Percentiles rank a stretch among this genome's conserved stretches.
Evolutionary conservation across 306 rosid genomes (phyloP).

Genomic region (Spatholobus suberectus): DNA sequence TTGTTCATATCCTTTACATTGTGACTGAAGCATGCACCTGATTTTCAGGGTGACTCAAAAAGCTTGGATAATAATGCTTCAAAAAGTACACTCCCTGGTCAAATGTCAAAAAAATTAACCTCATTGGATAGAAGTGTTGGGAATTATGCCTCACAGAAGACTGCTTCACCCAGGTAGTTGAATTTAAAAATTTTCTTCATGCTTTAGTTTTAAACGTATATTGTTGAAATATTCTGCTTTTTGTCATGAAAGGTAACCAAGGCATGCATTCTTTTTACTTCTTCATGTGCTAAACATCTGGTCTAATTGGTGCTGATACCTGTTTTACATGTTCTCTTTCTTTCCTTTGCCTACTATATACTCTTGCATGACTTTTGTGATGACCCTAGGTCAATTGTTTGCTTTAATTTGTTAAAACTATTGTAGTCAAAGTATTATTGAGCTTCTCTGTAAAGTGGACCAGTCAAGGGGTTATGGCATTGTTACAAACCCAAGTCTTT

Average conservation of each 20-base stretch:
- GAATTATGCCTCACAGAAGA: slow-evolving; percentile 58
- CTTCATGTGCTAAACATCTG: slow-evolving; percentile 16
- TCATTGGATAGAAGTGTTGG: slow-evolving; percentile 65
- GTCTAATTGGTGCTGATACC: background rate
- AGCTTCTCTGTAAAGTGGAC: slow-evolving; percentile 77
- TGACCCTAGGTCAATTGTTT: slow-evolving; percentile 40
- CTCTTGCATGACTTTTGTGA: slow-evolving; percentile 29
- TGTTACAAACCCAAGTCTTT: slow-evolving; percentile 58
- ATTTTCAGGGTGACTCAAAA: slow-evolving; percentile 63
- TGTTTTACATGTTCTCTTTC: slow-evolving; percentile 19
- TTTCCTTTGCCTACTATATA: background rate
- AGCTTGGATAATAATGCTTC: slow-evolving; percentile 61
- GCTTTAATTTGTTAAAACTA: slow-evolving; percentile 42
- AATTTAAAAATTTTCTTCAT: slow-evolving; percentile 5
- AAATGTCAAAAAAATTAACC: slow-evolving; percentile 54
- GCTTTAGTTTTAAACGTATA: background rate
- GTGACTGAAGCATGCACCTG: slow-evolving; percentile 45
- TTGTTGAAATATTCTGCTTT: slow-evolving; percentile 12
- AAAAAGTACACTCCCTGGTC: slow-evolving; percentile 62
- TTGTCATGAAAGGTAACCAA: background rate
- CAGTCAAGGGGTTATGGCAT: slow-evolving; percentile 43
- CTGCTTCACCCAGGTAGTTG: slow-evolving; percentile 71
- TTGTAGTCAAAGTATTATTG: slow-evolving; percentile 77
- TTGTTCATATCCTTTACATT: slow-evolving; percentile 34
- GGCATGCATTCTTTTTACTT: background rate